Base-by-base conservation (phyloP, 768 basidiomycete genomes). In the Lentinus brumalis region DNA sequence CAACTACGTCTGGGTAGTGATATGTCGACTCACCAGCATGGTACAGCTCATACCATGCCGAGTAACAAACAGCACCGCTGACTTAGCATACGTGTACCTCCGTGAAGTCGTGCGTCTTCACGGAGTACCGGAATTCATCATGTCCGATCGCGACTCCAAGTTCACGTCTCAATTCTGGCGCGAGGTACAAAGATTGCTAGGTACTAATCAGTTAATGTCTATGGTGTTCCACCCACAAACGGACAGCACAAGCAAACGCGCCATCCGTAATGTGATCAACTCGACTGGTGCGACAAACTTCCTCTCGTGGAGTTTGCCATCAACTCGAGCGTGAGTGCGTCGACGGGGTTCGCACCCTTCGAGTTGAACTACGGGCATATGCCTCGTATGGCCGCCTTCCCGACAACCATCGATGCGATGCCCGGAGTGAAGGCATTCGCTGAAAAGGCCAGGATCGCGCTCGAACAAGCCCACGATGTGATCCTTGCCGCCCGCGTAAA, bases 131-230 rank as follows among this genome's bases (percentile, higher is more conserved):
- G 53, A 66, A 5, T 32, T 55, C 0, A 70, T 75, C 6, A 64
- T 73, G 2, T 67, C 61, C 5, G 75, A 78, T 53, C 31, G 75
- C 18, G 70, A 74, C 40, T 29, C 66, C 1, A 70, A 72, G 35
- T 81, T 79, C 64, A 77, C 70, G 1, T 73, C 72, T 0, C 57
- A 59, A 31, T 78, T 77, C 65, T 78, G 78, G 77, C 53, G 46
- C 2, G 59, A 69, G 29, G 51, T 67, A 7, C 60, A 67, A 39
- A 32, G 46, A 11, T 39, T 64, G 1, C 15, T 72, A 4, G 69
- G 70, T 1, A 64, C 54, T 4, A 64, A 68, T 18, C 59, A 70
- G 0, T 59, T 61, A 0, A 65, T 74, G 63, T 74, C 74, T 1
- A 73, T 74, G 0, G 59, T 70, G 2, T 74, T 60, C 44, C 74